Evolutionary conservation across 306 rosid genomes (phyloP), one percentile per base, ranked within the genome.

Genomic region (Trifolium dubium): DNA sequence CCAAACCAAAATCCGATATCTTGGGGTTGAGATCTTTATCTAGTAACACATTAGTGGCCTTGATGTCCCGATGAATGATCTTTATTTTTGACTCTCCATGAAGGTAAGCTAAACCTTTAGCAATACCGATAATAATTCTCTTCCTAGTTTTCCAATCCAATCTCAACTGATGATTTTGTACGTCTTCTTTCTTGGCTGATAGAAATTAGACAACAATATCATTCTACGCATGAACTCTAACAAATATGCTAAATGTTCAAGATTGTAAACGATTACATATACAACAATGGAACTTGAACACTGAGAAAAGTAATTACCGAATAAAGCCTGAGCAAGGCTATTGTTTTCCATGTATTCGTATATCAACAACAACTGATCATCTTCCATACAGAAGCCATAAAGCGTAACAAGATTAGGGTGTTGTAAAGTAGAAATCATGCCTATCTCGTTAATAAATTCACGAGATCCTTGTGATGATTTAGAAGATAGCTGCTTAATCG

Each of bases 31-130:
- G 81, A 79, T 86, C 69, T 68, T 88, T 84, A 44, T 90, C 96
- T 11, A 90, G 84, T 18, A 90, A 76, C 8, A 88, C 83, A 82
- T 89, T 89, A 5, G 88, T 79, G 12, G 89, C 90, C 78, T 90
- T 90, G 50, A 90, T 88, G 69, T 90, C 92, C 80, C 92, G 67
- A 51, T 90, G 96, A 47, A 88, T 89, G 11, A 90, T 83, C 81
- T 90, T 88, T 40, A 90, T 13, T 80, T 85, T 83, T 2, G 88
- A 90, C 35, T 90, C 92, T 67, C 79, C 92, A 68, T 90, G 96
- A 3, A 90, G 91, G 82, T 72, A 88, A 34, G 91, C 86, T 72
- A 90, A 75, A 5, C 94, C 94, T 73, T 60, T 89, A 0, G 85
- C 92, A 51, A 89, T 77, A 54, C 90, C 88, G 41, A 85, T n/a